These are phyloP conservation scores for Pseudogymnoascus sp. DNA, from an alignment of 2,329 filamentous ascomycete genomes.

Conservation along the genomic window DNA sequence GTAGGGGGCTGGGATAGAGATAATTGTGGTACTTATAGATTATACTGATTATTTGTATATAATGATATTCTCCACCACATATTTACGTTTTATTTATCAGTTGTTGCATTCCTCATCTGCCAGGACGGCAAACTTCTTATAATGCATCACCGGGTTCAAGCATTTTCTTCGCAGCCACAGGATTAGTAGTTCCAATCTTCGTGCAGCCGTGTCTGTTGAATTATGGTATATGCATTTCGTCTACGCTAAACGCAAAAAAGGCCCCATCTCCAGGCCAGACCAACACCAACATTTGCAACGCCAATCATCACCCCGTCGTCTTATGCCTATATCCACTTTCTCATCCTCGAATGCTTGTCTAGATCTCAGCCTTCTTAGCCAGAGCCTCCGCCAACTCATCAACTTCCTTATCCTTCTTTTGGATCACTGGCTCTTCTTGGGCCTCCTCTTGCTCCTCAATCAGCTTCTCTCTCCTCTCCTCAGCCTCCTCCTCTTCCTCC, in stretches of 20 bases:
- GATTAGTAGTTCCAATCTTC: not conserved
- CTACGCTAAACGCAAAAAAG: conserved; percentile 9
- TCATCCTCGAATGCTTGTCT: not conserved
- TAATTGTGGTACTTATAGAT: not conserved
- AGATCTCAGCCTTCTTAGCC: conserved; percentile 47
- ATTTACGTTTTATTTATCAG: not conserved
- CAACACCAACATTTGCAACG: conserved; percentile 4
- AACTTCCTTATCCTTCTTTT: conserved; percentile 67
- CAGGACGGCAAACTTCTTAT: not conserved
- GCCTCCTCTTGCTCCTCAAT: conserved; percentile 63
- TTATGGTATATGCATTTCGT: conserved; percentile 8
- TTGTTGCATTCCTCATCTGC: not conserved
- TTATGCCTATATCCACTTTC: not conserved
- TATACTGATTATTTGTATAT: not conserved
- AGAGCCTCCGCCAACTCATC: conserved; percentile 72
- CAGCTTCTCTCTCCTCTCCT: conserved; percentile 62
- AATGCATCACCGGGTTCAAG: not conserved
- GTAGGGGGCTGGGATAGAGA: not conserved
- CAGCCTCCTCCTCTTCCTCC: conserved; percentile 47
- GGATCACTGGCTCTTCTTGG: conserved; percentile 65
- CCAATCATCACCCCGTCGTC: not conserved
- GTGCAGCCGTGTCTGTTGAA: not conserved
- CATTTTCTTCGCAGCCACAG: not conserved
- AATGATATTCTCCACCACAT: not conserved
- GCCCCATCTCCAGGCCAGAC: conserved; percentile 3